Percentiles rank a stretch among this genome's conserved stretches.
Evolutionary conservation across 805 yeast genomes (phyloP).

Genomic region (Suhomyces kilbournensis): DNA sequence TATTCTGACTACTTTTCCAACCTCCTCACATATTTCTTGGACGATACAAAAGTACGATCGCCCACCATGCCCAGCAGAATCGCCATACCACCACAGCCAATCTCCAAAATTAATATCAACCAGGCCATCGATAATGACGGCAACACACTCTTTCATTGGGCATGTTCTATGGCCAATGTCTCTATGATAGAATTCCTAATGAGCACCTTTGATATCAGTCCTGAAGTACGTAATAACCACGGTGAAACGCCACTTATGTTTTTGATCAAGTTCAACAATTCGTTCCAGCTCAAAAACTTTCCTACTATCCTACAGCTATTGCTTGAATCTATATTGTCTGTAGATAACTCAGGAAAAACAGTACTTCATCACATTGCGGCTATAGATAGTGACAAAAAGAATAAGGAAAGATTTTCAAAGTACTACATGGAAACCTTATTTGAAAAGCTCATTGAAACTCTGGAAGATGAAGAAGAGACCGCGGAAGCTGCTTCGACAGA

Average conservation of each 20-base stretch:
- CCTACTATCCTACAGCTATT: slow-evolving; percentile 33
- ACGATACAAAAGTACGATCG: slow-evolving; percentile 28
- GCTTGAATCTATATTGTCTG: slow-evolving; percentile 34
- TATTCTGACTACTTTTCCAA: slow-evolving; percentile 42
- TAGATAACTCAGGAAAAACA: slow-evolving; percentile 39
- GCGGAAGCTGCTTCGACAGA: slow-evolving; percentile 2
- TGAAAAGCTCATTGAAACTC: slow-evolving; percentile 30
- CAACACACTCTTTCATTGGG: slow-evolving; percentile 93
- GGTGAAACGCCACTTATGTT: slow-evolving; percentile 83
- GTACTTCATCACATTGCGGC: slow-evolving; percentile 42
- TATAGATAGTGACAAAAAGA: slow-evolving; percentile 24
- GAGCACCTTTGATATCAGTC: slow-evolving; percentile 61
- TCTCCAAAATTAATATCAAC: slow-evolving; percentile 62
- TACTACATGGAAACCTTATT: slow-evolving; percentile 40
- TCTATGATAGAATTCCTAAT: slow-evolving; percentile 62
- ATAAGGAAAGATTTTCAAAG: slow-evolving; percentile 35
- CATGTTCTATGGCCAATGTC: slow-evolving; percentile 82
- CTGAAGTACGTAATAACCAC: slow-evolving; percentile 68
- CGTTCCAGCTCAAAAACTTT: slow-evolving; percentile 37
- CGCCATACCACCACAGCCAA: slow-evolving; percentile 53
- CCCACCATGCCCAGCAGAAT: slow-evolving; percentile 37
- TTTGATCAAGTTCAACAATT: slow-evolving; percentile 38
- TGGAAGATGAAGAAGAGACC: slow-evolving; percentile 17
- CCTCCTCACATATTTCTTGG: slow-evolving; percentile 52
- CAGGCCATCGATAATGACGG: slow-evolving; percentile 92